These are phyloP conservation scores for Parachaetomium inaequale DNA, from an alignment of 495 filamentous ascomycete genomes.

Conservation along the genomic window DNA sequence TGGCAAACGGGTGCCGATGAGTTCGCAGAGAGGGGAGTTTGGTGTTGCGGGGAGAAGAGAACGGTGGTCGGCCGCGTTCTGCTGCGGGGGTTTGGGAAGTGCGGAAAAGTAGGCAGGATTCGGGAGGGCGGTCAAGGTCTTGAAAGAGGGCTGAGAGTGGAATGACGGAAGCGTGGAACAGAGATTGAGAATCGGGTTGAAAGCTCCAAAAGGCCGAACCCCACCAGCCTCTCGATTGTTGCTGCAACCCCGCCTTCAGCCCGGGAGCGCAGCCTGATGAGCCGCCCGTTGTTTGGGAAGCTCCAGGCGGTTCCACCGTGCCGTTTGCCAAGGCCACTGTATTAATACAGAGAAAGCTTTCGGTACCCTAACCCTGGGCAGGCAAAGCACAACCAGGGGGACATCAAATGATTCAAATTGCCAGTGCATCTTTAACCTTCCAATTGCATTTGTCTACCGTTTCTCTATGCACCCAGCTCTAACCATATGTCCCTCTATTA, in stretches of 20 bases:
- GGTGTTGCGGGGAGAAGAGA: slow-evolving; percentile 5
- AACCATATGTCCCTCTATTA: background rate
- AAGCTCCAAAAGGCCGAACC: slow-evolving; percentile 38
- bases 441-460: no score
- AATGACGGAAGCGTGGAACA: slow-evolving; percentile 35
- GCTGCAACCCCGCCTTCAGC: slow-evolving; percentile 32
- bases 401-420: no score
- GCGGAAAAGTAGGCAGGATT: background rate
- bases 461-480: background rate
- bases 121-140: slow-evolving; percentile 20
- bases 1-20: background rate
- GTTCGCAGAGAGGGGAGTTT: background rate
- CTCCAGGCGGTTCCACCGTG: background rate
- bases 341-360: background rate
- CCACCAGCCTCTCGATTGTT: slow-evolving; percentile 41
- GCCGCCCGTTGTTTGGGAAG: slow-evolving; percentile 11
- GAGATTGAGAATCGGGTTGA: slow-evolving; percentile 38
- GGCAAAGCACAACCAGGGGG: no score
- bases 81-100: slow-evolving; percentile 3
- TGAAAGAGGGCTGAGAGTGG: slow-evolving; percentile 15
- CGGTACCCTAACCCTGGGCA: background rate
- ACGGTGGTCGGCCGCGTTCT: slow-evolving; percentile 9
- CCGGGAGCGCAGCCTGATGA: slow-evolving; percentile 4
- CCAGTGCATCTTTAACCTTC: no score
- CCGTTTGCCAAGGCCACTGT: slow-evolving; percentile 2